Evolutionary conservation across 495 filamentous ascomycete genomes (phyloP).

Genomic region (Aspergillus asperescens): DNA sequence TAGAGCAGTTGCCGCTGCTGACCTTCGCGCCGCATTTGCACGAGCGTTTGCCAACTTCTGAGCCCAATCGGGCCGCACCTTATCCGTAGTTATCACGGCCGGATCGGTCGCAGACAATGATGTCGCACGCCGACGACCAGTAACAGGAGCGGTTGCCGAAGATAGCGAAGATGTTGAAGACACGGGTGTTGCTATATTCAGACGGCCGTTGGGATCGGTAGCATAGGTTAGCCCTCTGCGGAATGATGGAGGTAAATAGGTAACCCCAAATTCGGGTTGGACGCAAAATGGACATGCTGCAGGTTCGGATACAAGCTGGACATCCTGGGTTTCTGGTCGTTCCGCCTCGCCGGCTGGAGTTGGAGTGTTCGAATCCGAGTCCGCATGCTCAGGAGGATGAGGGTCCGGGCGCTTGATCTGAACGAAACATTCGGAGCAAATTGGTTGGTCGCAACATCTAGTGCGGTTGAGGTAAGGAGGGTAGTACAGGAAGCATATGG

Average conservation of each 20-base stretch:
- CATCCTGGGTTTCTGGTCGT: slow-evolving; percentile 44
- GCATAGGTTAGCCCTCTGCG: slow-evolving; percentile 75
- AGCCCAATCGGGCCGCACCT: slow-evolving; percentile 88
- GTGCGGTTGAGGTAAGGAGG: slow-evolving; percentile 95
- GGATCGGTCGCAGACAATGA: slow-evolving; percentile 77
- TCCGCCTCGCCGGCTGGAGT: slow-evolving; percentile 33
- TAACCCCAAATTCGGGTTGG: slow-evolving; percentile 89
- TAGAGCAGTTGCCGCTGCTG: slow-evolving; percentile 88
- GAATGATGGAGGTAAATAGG: slow-evolving; percentile 84
- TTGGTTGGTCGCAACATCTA: slow-evolving; percentile 90
- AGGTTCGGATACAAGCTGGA: slow-evolving; percentile 78
- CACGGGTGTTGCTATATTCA: slow-evolving; percentile 60
- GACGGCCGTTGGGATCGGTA: slow-evolving; percentile 37
- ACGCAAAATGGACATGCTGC: slow-evolving; percentile 96
- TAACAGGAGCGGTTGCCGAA: slow-evolving; percentile 31
- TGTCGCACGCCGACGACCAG: slow-evolving; percentile 61
- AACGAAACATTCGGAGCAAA: slow-evolving; percentile 98
- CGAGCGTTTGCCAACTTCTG: slow-evolving; percentile 82
- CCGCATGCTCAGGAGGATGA: slow-evolving; percentile 83
- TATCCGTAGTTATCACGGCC: slow-evolving; percentile 84
- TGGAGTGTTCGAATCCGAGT: slow-evolving; percentile 47
- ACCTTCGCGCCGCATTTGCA: slow-evolving; percentile 74
- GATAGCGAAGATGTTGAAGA: slow-evolving; percentile 55
- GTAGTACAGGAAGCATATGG: slow-evolving; percentile 94
- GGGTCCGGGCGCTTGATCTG: slow-evolving; percentile 97